Evolutionary conservation across 2,329 filamentous ascomycete genomes (phyloP), one percentile per base, ranked within the genome.

Genomic region (Penicillium sp.): DNA sequence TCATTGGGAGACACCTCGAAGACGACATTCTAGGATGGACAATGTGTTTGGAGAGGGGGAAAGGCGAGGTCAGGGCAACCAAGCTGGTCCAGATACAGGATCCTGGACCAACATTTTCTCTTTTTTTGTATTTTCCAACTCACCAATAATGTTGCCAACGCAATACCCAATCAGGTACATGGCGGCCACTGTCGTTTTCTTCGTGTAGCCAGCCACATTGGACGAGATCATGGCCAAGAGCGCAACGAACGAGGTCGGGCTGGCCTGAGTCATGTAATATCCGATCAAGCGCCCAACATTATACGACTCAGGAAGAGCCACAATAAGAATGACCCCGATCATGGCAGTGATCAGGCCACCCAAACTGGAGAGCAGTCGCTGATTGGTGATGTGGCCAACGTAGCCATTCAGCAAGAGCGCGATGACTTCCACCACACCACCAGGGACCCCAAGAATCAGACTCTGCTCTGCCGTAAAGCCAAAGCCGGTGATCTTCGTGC

Each of bases 251-350:
- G 80, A 73, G 1, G 80, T 81, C 0, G 82, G 76, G 9, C 72
- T 74, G 1, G 80, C 76, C 58, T 80, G 76, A 0, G 80, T 84
- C 43, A 87, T 67, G 65, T 86, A 87, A 62, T 84, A 86, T 0
- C 81, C 82, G 2, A 81, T 74, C 9, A 85, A 70, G 0, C 80
- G 73, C 9, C 82, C 84, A 2, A 69, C 72, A 50, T 77, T 79
- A 55, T 80, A 80, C n/a, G 68, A 63, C 4, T 80, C 61, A 0
- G 81, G 81, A 3, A 86, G 68, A 2, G 79, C 80, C 8, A 84
- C 77, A 49, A 86, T 82, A n/a, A 86, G 73, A 1, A 82, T 67
- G 69, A 84, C 77, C 37, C 82, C 82, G 1, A 84, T 49, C n/a
- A 83, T 77, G 0, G 77, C 66, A 4, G 76, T 52, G 8, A 77